Percentiles rank a stretch among this genome's conserved stretches.
Conservation (phyloP, 352 stramenopile genomes). For the Globisporangium paddicum region DNA sequence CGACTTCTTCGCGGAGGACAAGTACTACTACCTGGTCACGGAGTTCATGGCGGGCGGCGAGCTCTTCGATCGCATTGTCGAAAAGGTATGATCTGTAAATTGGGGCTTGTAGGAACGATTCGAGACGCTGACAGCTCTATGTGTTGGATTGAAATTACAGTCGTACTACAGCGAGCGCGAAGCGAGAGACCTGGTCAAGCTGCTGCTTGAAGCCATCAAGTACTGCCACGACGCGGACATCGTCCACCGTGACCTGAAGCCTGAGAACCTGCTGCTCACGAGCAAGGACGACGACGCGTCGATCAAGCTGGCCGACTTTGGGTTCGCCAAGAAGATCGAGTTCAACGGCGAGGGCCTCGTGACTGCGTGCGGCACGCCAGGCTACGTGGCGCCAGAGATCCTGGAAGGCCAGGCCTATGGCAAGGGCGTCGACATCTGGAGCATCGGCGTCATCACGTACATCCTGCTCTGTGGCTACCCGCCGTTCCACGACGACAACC, state of each 20-base stretch:
- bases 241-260: slow-evolving; percentile 82
- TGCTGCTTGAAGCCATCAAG: slow-evolving; percentile 84
- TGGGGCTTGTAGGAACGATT: too few relatives aligned
- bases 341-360: slow-evolving; percentile 65
- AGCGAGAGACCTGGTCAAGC: slow-evolving; percentile 79
- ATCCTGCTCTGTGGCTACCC: slow-evolving; percentile 84
- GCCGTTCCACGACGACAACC: slow-evolving; percentile 91
- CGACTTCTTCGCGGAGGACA: slow-evolving; percentile 92
- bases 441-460: slow-evolving; percentile 89
- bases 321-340: slow-evolving; percentile 82
- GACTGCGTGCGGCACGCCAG: slow-evolving; percentile 77
- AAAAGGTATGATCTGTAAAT: slow-evolving; percentile 52
- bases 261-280: slow-evolving; percentile 78
- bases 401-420: slow-evolving; percentile 73
- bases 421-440: slow-evolving; percentile 87
- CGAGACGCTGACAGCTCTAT: neutral
- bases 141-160: slow-evolving; percentile 19
- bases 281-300: slow-evolving; percentile 80
- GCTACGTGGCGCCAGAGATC: slow-evolving; percentile 84
- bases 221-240: slow-evolving; percentile 87
- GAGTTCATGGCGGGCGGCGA: slow-evolving; percentile 95
- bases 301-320: slow-evolving; percentile 87
- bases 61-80: slow-evolving; percentile 83
- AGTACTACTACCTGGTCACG: slow-evolving; percentile 98
- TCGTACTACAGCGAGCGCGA: slow-evolving; percentile 90